Evolutionary conservation across 2,329 filamentous ascomycete genomes (phyloP).

Genomic region (Bipolaris zeicola): DNA sequence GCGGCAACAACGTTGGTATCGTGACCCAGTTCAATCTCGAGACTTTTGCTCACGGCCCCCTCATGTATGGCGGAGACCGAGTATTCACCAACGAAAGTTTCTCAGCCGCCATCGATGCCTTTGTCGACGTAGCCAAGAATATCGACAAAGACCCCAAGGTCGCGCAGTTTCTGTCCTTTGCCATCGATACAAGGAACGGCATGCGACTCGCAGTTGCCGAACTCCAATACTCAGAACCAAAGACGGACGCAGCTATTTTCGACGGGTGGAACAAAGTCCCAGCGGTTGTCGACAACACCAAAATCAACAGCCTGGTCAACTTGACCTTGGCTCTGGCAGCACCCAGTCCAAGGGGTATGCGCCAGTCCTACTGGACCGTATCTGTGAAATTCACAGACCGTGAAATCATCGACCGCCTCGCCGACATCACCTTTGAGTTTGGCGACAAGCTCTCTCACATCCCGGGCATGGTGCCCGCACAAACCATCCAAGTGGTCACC

Average conservation of each 20-base stretch:
- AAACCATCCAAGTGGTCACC: conserved; percentile 28
- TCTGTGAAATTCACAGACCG: conserved; percentile 24
- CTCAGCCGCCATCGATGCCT: conserved; percentile 24
- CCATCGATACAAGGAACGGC: not conserved
- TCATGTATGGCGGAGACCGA: conserved; percentile 10
- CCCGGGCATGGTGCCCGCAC: conserved; percentile 18
- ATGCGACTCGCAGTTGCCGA: conserved; percentile 2
- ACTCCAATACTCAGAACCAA: conserved; percentile 11
- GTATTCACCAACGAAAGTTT: conserved; percentile 15
- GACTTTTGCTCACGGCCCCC: conserved; percentile 21
- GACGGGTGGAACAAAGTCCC: conserved; percentile 9
- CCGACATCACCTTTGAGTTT: conserved; percentile 20
- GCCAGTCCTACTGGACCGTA: conserved; percentile 28
- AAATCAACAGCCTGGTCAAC: conserved; percentile 22
- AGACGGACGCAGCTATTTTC: conserved; percentile 7
- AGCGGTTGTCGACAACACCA: conserved; percentile 20
- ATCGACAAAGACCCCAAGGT: conserved; percentile 8
- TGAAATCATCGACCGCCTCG: conserved; percentile 12
- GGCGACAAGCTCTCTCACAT: conserved; percentile 6
- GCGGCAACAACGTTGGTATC: conserved; percentile 41
- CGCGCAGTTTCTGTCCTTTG: conserved; percentile 5
- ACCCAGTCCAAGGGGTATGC: conserved; percentile 13
- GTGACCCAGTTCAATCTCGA: conserved; percentile 30
- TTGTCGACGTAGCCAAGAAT: conserved; percentile 11
- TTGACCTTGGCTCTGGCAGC: conserved; percentile 19